phyloP scores from a whole-genome alignment of 1,139 yeast species.

The Geotrichum siamense region DNA sequence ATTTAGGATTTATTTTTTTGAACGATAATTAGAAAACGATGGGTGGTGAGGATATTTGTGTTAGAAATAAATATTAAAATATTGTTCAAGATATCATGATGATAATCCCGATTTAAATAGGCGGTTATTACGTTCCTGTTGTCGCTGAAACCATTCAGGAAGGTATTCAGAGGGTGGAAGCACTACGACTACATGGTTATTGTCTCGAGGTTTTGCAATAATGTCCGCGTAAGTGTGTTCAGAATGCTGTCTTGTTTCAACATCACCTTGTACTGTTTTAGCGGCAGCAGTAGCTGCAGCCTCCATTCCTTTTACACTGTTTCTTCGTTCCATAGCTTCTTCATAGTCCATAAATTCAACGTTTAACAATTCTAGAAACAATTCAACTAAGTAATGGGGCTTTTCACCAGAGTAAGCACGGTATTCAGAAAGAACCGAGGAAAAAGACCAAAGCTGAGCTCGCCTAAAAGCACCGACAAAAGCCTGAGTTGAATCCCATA shows the following conservation, averaged over 20 bases:
- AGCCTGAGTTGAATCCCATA: constrained; percentile 76
- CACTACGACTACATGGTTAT: constrained; percentile 32
- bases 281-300: constrained; percentile 16
- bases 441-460: constrained; percentile 82
- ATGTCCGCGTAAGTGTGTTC: constrained; percentile 30
- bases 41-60: no score
- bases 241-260: constrained; percentile 6
- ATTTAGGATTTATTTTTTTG: not conserved
- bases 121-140: constrained; percentile 43
- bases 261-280: constrained; percentile 4
- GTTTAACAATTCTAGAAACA: constrained; percentile 65
- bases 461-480: constrained; percentile 73
- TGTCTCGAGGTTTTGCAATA: constrained; percentile 29
- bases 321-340: constrained; percentile 15
- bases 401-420: constrained; percentile 68
- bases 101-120: not conserved
- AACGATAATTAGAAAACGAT: constrained; percentile 49
- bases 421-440: constrained; percentile 78
- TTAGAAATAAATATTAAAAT: no score
- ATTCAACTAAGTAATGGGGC: constrained; percentile 72
- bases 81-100: no score
- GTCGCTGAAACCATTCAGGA: constrained; percentile 61
- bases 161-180: constrained; percentile 54
- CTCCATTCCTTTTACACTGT: constrained; percentile 12
- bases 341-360: constrained; percentile 16